Evolutionary conservation across 768 basidiomycete species (phyloP), one percentile per base, ranked within the genome.

Genomic region (Suillus paluster): DNA sequence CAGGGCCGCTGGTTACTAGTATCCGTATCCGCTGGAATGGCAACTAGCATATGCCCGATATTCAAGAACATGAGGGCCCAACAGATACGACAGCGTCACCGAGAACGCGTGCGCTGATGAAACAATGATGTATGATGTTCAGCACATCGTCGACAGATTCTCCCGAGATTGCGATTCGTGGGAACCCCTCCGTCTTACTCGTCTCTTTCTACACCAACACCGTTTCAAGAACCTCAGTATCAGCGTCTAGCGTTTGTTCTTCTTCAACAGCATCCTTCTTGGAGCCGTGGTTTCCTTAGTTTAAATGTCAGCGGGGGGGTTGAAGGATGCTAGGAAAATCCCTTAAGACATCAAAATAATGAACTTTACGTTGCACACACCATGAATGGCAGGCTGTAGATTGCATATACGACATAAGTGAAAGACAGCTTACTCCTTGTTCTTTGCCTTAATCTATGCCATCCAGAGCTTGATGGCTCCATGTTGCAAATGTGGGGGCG

Each of bases 361-460:
- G 46, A 56, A 19, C 27, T 27, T 42, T 19, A 25, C 30, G 19
- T 69, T 67, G 45, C 65, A 72, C 77, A 56, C 60, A 84, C 84
- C 86, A 64, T 87, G 76, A 10, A 81, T 84, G 25, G 93, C 89
- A 17, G 86, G 83, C 46, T 87, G 77, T 5, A 96, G 72, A 50
- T 78, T 80, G 68, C 97, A 97, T 34, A 91, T 87, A 61, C 94
- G 74, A 70, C 93, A 88, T 49, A 97, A 70, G 64, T 96, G 87
- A 60, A 97, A 82, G 6, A 97, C 95, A 2, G 95, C 95, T 71
- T 96, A 95, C 72, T 97, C 95, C 77, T 95, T 92, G 74, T 92
- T 92, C 73, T 95, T 94, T 3, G 93, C 93, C 81, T 96, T 94
- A 62, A 95, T 96, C 94, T 70, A 81, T 68, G 44, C 14, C 21